These are phyloP conservation scores for Eucalyptus viminalis DNA, from an alignment of 345 rosid species.

Conservation along the genomic window DNA sequence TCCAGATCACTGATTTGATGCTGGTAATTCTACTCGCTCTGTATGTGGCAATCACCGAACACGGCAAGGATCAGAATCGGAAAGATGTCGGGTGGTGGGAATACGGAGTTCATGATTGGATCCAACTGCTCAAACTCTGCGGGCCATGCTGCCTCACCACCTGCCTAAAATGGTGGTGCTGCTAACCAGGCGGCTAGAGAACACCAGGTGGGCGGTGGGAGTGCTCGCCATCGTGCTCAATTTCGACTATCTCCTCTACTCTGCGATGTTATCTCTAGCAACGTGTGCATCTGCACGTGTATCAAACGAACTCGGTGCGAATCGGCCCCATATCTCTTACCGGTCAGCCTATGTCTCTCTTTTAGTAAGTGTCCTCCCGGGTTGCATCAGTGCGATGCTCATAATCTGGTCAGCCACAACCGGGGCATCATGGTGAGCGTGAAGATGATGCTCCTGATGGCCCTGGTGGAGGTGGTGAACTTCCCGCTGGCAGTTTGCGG, in stretches of 20 bases:
- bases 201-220: conserved; percentile 52
- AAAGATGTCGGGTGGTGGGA: conserved; percentile 56
- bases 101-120: conserved; percentile 44
- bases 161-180: conserved; percentile 97
- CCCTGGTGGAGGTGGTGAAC: conserved; percentile 49
- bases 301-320: conserved; percentile 75
- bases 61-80: conserved; percentile 24
- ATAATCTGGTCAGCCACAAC: conserved; percentile 49
- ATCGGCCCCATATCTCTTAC: conserved; percentile 37
- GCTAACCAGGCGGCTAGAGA: conserved; percentile 48
- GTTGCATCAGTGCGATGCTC: conserved; percentile 33
- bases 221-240: conserved; percentile 61
- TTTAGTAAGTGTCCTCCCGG: conserved; percentile 16
- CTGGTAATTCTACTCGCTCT: conserved; percentile 33
- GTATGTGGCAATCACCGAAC: conserved; percentile 28
- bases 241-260: conserved; percentile 77
- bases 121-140: conserved; percentile 44
- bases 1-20: conserved; percentile 57
- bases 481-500: conserved; percentile 63
- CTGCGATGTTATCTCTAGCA: conserved; percentile 66
- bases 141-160: conserved; percentile 86
- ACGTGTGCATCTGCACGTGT: conserved; percentile 75
- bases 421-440: conserved; percentile 35
- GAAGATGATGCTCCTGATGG: conserved; percentile 61
- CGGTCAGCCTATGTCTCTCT: conserved; percentile 43